Percentiles rank a stretch among this genome's conserved stretches.
Conservation (phyloP, 2,329 filamentous ascomycete species). For the Arthrobotrys entomopaga region DNA sequence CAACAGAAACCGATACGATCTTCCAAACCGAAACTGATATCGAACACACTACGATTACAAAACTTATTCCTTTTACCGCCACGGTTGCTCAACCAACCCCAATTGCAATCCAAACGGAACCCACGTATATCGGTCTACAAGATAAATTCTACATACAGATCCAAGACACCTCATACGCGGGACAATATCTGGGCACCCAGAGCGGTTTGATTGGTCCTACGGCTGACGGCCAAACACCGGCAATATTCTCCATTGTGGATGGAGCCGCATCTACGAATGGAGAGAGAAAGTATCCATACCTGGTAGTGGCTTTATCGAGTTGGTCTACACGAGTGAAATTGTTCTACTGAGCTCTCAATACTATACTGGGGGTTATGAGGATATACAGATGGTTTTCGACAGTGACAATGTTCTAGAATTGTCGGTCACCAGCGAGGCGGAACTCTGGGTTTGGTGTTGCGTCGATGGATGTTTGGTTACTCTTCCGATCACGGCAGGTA, state of each 20-base stretch:
- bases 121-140: conserved; percentile 1
- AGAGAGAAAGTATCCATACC: background rate
- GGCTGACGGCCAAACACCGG: background rate
- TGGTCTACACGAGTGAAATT: too few relatives aligned
- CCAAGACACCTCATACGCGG: background rate
- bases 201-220: background rate
- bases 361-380: too few relatives aligned
- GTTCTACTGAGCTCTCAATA: too few relatives aligned
- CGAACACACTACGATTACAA: background rate
- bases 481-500: too few relatives aligned
- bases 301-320: too few relatives aligned
- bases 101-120: conserved; percentile 8
- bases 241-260: background rate
- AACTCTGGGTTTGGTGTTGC: too few relatives aligned
- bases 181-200: conserved; percentile 1
- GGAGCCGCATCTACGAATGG: background rate
- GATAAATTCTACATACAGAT: conserved; percentile 16
- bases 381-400: too few relatives aligned
- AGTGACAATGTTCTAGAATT: too few relatives aligned
- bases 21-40: background rate
- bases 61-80: background rate
- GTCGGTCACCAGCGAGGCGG: too few relatives aligned
- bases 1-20: background rate
- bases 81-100: conserved; percentile 10
- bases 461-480: too few relatives aligned